These are phyloP conservation scores for Phylloporus sp. DNA, from an alignment of 768 basidiomycete species.

Conservation along the genomic window DNA sequence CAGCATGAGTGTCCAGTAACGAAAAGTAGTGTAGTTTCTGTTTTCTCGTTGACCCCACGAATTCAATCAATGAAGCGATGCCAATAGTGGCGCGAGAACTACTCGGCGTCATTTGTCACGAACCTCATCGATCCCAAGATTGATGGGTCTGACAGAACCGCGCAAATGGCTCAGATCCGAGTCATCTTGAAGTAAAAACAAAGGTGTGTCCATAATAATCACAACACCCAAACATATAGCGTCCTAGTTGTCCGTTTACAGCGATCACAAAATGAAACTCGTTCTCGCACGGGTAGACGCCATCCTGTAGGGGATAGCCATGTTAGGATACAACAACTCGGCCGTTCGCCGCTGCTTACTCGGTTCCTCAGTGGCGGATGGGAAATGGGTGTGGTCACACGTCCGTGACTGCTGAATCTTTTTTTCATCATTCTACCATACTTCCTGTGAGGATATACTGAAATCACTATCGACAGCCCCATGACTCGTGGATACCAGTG, in stretches of 20 bases:
- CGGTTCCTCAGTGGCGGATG: not conserved
- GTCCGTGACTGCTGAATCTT: not conserved
- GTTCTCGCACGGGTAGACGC: too few relatives aligned
- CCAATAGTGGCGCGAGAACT: not conserved
- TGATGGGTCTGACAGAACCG: not conserved
- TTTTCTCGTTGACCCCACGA: not conserved
- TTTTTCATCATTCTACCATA: not conserved
- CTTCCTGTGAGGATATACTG: not conserved
- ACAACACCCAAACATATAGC: not conserved
- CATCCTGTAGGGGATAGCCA: not conserved
- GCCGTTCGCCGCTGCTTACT: not conserved
- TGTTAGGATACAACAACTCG: not conserved
- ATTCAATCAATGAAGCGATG: not conserved
- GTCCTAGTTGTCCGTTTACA: not conserved
- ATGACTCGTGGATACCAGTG: not conserved
- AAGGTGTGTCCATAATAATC: not conserved
- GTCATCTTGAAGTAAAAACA: not conserved
- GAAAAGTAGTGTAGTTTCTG: constrained; percentile 18
- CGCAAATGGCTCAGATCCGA: not conserved
- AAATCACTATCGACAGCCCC: not conserved
- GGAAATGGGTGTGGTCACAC: not conserved
- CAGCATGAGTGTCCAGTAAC: constrained; percentile 28
- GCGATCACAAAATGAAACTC: too few relatives aligned
- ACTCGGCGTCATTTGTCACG: too few relatives aligned
- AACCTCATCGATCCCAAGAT: not conserved